phyloP scores from a whole-genome alignment of 768 basidiomycete genomes.

The Fistulinella prunicolor region DNA sequence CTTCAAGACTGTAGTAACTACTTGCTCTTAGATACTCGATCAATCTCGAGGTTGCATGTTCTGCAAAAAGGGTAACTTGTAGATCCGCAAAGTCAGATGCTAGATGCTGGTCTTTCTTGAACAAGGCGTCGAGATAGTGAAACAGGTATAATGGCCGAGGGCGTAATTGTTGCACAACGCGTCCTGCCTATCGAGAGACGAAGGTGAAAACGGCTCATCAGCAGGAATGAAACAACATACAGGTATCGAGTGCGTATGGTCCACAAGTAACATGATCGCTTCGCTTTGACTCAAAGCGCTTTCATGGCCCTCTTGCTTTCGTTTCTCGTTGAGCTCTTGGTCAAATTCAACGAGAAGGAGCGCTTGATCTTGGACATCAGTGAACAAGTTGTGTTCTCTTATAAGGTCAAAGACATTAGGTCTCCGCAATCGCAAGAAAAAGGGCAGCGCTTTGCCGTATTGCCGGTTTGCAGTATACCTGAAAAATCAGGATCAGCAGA shows the following conservation, averaged over 20 bases:
- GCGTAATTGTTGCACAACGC: conserved; percentile 86
- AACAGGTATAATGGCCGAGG: conserved; percentile 79
- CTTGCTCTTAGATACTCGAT: conserved; percentile 92
- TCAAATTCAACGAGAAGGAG: conserved; percentile 93
- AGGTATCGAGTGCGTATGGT: conserved; percentile 95
- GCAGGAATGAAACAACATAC: conserved; percentile 42
- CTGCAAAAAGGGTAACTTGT: conserved; percentile 90
- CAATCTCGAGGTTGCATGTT: conserved; percentile 72
- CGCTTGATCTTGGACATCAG: conserved; percentile 92
- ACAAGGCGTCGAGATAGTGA: conserved; percentile 88
- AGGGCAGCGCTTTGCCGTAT: conserved; percentile 91
- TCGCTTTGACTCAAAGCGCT: conserved; percentile 53
- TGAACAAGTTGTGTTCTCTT: conserved; percentile 88
- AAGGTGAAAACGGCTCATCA: neutral
- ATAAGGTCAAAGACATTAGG: conserved; percentile 95
- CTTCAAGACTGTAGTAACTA: conserved; percentile 87
- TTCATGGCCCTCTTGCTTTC: conserved; percentile 40
- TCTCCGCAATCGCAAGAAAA: conserved; percentile 79
- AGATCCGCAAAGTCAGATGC: conserved; percentile 80
- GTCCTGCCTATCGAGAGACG: conserved; percentile 54
- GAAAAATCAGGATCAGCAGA: neutral
- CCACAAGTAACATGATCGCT: conserved; percentile 84
- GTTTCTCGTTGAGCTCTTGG: conserved; percentile 72
- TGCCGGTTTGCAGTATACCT: conserved; percentile 88
- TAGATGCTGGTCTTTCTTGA: conserved; percentile 80